Evolutionary conservation across 2,329 filamentous ascomycete genomes (phyloP).

Genomic region (Pyricularia pennisetigena): DNA sequence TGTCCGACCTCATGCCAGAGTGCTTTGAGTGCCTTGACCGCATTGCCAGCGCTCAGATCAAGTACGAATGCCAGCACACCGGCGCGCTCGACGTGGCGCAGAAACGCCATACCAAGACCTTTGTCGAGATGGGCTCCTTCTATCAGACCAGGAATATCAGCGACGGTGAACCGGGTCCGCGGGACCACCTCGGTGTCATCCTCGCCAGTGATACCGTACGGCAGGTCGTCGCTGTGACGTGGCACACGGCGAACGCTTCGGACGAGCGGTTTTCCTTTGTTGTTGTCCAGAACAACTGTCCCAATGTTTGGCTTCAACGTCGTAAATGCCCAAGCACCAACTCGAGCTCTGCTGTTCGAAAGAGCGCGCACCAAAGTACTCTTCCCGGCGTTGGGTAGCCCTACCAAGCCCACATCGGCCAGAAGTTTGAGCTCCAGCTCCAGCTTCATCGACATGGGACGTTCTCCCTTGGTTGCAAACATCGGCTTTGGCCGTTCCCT

Average conservation of each 20-base stretch:
- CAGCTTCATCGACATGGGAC: conserved; percentile 66
- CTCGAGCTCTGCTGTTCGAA: conserved; percentile 77
- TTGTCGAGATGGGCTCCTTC: conserved; percentile 87
- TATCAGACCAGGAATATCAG: conserved; percentile 90
- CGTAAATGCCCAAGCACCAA: conserved; percentile 95
- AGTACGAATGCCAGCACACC: conserved; percentile 89
- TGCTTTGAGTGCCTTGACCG: conserved; percentile 65
- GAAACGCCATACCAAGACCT: conserved; percentile 81
- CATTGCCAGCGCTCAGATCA: conserved; percentile 71
- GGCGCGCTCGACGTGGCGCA: conserved; percentile 90
- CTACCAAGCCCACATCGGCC: conserved; percentile 89
- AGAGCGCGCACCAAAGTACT: conserved; percentile 82
- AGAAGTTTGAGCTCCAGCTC: conserved; percentile 91
- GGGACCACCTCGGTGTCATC: conserved; percentile 39
- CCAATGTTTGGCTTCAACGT: conserved; percentile 87
- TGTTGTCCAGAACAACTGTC: conserved; percentile 84
- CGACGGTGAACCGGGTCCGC: conserved; percentile 79
- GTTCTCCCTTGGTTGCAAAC: conserved; percentile 80
- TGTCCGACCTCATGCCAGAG: conserved; percentile 87
- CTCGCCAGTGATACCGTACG: conserved; percentile 18
- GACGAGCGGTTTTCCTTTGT: conserved; percentile 61
- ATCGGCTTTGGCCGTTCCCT: conserved; percentile 66
- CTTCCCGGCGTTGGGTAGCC: conserved; percentile 92
- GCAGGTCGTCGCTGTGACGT: conserved; percentile 27
- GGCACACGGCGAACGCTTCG: conserved; percentile 25